Conservation (phyloP, 2,329 filamentous ascomycete species). For the Ascochyta pisi region DNA sequence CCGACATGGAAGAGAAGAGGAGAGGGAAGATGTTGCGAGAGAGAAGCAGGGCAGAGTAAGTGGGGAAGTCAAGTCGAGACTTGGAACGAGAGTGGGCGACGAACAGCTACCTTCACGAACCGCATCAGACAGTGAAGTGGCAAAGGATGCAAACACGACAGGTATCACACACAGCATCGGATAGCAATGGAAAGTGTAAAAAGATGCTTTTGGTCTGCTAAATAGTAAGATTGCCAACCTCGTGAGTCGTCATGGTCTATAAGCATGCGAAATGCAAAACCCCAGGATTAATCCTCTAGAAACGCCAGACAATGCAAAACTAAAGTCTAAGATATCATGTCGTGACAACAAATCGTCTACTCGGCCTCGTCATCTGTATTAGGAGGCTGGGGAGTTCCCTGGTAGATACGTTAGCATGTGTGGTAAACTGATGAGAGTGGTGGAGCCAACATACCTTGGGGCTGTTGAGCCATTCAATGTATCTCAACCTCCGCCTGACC, state of each 20-base stretch:
- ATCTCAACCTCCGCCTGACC: conserved; percentile 81
- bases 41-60: too few species aligned
- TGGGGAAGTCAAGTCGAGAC: too few species aligned
- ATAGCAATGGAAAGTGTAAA: background rate
- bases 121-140: too few species aligned
- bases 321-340: conserved; percentile 29
- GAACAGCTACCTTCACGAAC: too few species aligned
- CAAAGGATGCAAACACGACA: too few species aligned
- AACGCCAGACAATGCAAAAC: conserved; percentile 27
- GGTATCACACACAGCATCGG: background rate
- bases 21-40: too few species aligned
- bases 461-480: conserved; percentile 79
- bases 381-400: conserved; percentile 50
- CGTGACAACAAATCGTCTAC: conserved; percentile 9
- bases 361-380: conserved; percentile 52
- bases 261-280: conserved; percentile 13
- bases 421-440: background rate
- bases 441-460: conserved; percentile 55
- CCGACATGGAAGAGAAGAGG: too few species aligned
- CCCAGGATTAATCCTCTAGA: conserved; percentile 17
- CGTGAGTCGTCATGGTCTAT: conserved; percentile 19
- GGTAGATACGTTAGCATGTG: conserved; percentile 27
- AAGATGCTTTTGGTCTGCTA: conserved; percentile 20
- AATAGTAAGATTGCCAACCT: conserved; percentile 19
- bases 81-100: too few species aligned